phyloP scores from a whole-genome alignment of 2,329 filamentous ascomycete genomes.

The Penicillium sp. region DNA sequence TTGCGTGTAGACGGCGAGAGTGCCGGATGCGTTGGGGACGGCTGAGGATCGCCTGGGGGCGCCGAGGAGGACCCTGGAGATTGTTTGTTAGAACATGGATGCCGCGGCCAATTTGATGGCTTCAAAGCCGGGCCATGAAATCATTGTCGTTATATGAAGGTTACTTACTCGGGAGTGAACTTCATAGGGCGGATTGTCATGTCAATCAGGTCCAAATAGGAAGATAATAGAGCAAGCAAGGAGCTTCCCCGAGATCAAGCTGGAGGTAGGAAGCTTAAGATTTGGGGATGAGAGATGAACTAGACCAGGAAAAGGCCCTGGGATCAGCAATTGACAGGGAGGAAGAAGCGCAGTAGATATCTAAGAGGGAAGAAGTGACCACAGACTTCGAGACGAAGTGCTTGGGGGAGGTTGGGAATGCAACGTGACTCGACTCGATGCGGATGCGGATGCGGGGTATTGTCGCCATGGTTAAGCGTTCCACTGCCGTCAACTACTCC shows the following conservation, averaged over 20 bases:
- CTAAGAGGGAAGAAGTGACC: not conserved
- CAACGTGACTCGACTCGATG: constrained; percentile 19
- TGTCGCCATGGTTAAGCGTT: not conserved
- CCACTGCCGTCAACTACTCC: not conserved
- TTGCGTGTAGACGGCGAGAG: constrained; percentile 50
- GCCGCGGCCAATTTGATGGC: not conserved
- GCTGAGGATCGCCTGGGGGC: constrained; percentile 50
- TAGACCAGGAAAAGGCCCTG: not conserved
- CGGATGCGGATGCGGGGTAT: constrained; percentile 23
- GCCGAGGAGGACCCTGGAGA: constrained; percentile 46
- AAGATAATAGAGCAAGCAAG: constrained; percentile 21
- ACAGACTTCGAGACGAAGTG: not conserved
- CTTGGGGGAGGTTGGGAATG: not conserved
- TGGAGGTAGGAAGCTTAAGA: not conserved
- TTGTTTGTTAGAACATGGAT: constrained; percentile 1
- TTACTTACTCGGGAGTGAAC: constrained; percentile 45
- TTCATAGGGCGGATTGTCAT: constrained; percentile 46
- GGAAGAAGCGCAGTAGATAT: not conserved
- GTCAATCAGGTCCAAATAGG: constrained; percentile 21
- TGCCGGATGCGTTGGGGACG: constrained; percentile 49
- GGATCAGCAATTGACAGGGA: not conserved
- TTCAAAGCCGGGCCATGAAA: not conserved
- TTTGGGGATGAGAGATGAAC: not conserved
- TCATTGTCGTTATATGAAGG: not conserved
- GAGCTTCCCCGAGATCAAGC: constrained; percentile 10